phyloP scores from a whole-genome alignment of 1,284 basidiomycete species.

The Mycosarcoma mackinlayi region DNA sequence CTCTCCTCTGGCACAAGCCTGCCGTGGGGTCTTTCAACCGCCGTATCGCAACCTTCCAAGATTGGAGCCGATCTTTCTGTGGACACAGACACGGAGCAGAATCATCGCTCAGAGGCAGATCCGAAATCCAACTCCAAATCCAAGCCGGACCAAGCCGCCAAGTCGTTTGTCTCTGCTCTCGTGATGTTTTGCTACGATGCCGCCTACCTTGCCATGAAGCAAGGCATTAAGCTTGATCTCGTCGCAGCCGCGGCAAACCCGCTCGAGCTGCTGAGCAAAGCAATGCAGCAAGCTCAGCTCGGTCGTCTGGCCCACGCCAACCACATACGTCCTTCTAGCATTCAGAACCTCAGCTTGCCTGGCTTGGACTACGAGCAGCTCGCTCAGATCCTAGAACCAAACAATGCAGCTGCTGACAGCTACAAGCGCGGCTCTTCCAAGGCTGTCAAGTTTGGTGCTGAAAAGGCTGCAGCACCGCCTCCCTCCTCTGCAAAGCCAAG shows the following conservation, averaged over 20 bases:
- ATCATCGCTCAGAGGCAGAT: constrained; percentile 2
- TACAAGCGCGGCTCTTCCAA: constrained; percentile 21
- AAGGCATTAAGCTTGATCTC: constrained; percentile 53
- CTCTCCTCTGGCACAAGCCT: constrained; percentile 32
- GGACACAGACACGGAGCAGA: background rate
- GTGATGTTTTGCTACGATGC: constrained; percentile 57
- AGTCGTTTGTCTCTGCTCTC: constrained; percentile 50
- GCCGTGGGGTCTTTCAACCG: constrained; percentile 40
- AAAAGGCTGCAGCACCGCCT: background rate
- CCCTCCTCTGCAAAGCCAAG: background rate
- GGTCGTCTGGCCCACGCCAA: constrained; percentile 41
- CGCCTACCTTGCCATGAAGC: constrained; percentile 52
- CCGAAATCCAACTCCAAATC: constrained; percentile 10
- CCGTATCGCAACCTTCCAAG: constrained; percentile 4
- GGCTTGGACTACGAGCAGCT: constrained; percentile 46
- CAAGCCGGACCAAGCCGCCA: constrained; percentile 44
- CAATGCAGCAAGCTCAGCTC: constrained; percentile 29
- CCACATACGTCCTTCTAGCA: constrained; percentile 19
- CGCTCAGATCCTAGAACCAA: constrained; percentile 43
- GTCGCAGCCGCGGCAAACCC: constrained; percentile 53
- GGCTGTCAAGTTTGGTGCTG: constrained; percentile 4
- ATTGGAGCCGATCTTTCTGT: background rate
- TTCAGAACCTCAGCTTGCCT: constrained; percentile 36
- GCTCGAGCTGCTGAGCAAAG: constrained; percentile 34
- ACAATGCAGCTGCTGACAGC: constrained; percentile 32